Evolutionary conservation across 2,329 filamentous ascomycete species (phyloP).

Genomic region (Xylariaceae sp.): DNA sequence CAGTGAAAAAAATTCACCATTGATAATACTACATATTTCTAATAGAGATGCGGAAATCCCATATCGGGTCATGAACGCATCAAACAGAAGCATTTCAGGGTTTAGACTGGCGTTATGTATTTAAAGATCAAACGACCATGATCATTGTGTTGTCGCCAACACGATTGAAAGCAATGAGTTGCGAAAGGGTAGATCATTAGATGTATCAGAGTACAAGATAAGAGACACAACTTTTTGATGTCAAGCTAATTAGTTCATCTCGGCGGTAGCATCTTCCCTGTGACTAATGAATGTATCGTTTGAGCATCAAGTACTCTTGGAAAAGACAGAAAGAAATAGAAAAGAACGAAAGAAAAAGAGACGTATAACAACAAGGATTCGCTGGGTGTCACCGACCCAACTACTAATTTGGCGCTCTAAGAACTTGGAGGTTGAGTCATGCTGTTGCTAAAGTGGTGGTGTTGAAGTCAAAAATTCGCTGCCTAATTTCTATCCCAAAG

Average conservation of each 20-base stretch:
- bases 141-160: background rate
- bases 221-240: background rate
- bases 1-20: background rate
- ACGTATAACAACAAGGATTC: too few species aligned
- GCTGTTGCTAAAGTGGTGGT: too few species aligned
- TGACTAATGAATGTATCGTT: too few species aligned
- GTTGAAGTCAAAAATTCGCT: too few species aligned
- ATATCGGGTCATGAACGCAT: constrained; percentile 6
- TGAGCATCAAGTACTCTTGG: too few species aligned
- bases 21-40: constrained; percentile 8
- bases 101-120: constrained; percentile 20
- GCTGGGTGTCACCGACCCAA: too few species aligned
- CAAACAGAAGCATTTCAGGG: constrained; percentile 12
- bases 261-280: background rate
- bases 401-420: too few species aligned
- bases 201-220: too few species aligned
- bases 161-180: background rate
- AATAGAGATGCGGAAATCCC: constrained; percentile 13
- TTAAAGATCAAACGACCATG: background rate
- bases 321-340: too few species aligned
- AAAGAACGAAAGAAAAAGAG: too few species aligned
- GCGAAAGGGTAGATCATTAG: constrained; percentile 6
- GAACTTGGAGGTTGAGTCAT: too few species aligned
- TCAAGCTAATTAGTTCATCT: background rate
- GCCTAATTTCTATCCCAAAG: too few species aligned